Base-by-base conservation (phyloP, 805 yeast genomes). In the Danielozyma ontarioensis region DNA sequence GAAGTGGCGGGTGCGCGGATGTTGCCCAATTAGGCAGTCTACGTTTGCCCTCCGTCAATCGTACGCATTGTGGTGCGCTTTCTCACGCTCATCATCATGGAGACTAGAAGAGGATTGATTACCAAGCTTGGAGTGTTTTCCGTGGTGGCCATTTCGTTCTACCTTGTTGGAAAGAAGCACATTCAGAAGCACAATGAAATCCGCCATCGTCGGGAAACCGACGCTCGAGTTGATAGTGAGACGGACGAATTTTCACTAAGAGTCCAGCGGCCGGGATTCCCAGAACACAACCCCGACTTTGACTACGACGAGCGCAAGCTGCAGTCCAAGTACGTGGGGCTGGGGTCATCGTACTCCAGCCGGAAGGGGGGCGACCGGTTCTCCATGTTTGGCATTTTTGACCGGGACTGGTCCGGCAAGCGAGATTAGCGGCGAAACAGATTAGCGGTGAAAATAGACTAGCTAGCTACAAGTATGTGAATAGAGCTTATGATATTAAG, bases 321-420 rank as follows among this genome's bases (percentile, higher is more conserved):
- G 40, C 76, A 77, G 41, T 74, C 81, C 33, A 77, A 72, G 46
- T 83, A 70, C 48, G 84, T 80, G 44, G 90, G 88, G 4, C 68
- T 81, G 1, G 85, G 86, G 1, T 62, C 62, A 34, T 72, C 84
- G 30, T 79, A 78, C 35, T 53, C 61, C 25, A 62, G 77, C n/a
- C 66, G 84, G 46, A 72, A 62, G 35, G 58, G 69, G 12, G 85
- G 84, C 40, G 88, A 79, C 46, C 48, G 66, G 29, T 54, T 66
- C 27, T 53, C 64, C 13, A 48, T 65, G 48, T 55, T 45, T 35
- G 36, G 49, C 18, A 32, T 57, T 12, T 51, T 59, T 29, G 51
- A 48, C 28, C 31, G 48, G 15, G 46, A 41, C 28, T 37, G 37
- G 40, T 11, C 12, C 14, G 27, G 28, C 4, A 25, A 28, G 10